Conservation (phyloP, 768 basidiomycete species). For the Baorangia bicolor region DNA sequence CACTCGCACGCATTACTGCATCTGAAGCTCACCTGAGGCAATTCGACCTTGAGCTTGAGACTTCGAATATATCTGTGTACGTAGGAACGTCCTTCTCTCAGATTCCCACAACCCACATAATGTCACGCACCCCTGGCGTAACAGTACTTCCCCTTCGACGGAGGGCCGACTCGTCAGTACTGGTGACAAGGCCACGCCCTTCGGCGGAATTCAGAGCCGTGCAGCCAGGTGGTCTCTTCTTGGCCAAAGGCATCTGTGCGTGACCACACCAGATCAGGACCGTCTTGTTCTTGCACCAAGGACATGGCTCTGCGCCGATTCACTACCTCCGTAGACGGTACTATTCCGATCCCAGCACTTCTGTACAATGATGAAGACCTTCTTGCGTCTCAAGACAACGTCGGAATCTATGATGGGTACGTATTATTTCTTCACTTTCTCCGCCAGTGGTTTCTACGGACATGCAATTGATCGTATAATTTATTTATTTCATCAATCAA, state of each 20-base stretch:
- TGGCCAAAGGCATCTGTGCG: background rate
- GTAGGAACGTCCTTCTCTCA: background rate
- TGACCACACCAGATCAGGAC: conserved; percentile 1
- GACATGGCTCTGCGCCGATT: conserved; percentile 56
- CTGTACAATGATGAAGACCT: conserved; percentile 82
- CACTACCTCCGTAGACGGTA: conserved; percentile 62
- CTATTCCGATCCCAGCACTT: conserved; percentile 73
- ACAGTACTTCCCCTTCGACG: background rate
- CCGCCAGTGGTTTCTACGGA: conserved; percentile 12
- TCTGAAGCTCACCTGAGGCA: conserved; percentile 25
- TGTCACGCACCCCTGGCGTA: conserved; percentile 1
- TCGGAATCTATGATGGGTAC: conserved; percentile 93
- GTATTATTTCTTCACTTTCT: conserved; percentile 26
- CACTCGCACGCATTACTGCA: conserved; percentile 9
- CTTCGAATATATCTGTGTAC: conserved; percentile 10
- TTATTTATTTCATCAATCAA: conserved; percentile 27
- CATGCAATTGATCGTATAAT: conserved; percentile 17
- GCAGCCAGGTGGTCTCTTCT: background rate
- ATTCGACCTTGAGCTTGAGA: conserved; percentile 2
- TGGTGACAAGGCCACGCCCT: background rate
- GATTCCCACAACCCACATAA: conserved; percentile 10
- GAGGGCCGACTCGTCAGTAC: conserved; percentile 7
- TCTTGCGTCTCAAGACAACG: conserved; percentile 66
- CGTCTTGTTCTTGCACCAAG: background rate
- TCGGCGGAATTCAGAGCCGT: conserved; percentile 12